Base-by-base conservation (phyloP, 2,329 filamentous ascomycete genomes). In the Aspergillus ochraceoroseus region DNA sequence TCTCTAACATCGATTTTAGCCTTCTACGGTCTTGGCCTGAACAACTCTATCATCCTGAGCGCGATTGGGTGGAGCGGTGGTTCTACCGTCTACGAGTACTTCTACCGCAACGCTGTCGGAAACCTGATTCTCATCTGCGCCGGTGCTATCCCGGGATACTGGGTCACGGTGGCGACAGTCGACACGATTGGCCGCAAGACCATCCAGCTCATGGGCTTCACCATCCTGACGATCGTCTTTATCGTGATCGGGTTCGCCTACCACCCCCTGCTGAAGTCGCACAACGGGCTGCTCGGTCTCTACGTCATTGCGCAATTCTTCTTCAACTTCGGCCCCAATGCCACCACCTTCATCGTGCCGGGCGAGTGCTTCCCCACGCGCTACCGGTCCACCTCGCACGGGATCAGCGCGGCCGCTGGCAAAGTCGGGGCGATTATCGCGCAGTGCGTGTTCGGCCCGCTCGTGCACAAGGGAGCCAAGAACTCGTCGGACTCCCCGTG, bases 111-210 rank as follows among this genome's bases (percentile, higher is more conserved):
- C 5, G 83, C 85, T 34, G 75, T 87, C 13, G 85, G 85, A 7
- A 88, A 90, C 67, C 67, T 89, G 53, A 86, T 89, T 51, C 75
- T 89, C 35, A 80, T 88, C 52, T 79, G 84, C 44, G 85, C 85
- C 3, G 85, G 85, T 42, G 82, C 85, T 32, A 84, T 89, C 9
- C 85, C 85, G 0, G 85, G 85, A 9, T 89, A 89, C 71, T 89
- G 85, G 85, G 76, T 87, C 11, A 85, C 83, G 0, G 84, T 88
- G 4, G 79, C 79, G 8, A 79, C 77, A 1, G 78, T 87, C 41
- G 85, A 90, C 64, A 84, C 75, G 1, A 55, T 88, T 9, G 85
- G 85, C 38, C 82, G 85, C 56, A 88, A 87, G 70, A 77, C 83
- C 1, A 87, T 90, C 42, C 86, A 80, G 68, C 61, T 84, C 2